Evolutionary conservation across 2,329 filamentous ascomycete genomes (phyloP), one percentile per base, ranked within the genome.

Genomic region (Drechslera avenae): DNA sequence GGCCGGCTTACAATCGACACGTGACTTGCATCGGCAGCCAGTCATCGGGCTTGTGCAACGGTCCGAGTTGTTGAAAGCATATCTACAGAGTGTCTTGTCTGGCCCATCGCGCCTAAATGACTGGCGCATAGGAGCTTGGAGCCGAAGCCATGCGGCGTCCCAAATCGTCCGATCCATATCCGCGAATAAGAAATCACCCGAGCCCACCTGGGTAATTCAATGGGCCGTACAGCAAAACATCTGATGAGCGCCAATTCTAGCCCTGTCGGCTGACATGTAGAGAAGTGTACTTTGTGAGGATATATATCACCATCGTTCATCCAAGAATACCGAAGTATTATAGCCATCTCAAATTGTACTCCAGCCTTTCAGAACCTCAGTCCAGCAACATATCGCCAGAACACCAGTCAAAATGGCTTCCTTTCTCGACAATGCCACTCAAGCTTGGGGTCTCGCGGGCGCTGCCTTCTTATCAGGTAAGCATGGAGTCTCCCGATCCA

Each of bases 401-500:
- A 34, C 8, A 3, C 26, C 26, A 10, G 1, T 28, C 9, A 28
- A 28, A 28, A 40, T 47, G 45, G 16, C n/a, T 16, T n/a, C 35
- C 19, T n/a, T 16, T 3, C 10, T 47, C 12, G 8, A 34, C 21
- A 30, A 34, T 5, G 13, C n/a, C 2, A 30, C 45, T 12, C 45
- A 47, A 18, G 32, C 37, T 13, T 39, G 35, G 35, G 36, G 45
- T 16, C 14, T 47, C 13, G 31, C 36, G 6, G 45, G 45, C 12
- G 45, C 45, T 3, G 45, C 45, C 10, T 34, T 47, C 14, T 40
- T 47, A 14, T 41, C 45, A 31, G 46, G 46, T 43, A 19, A 49
- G 32, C 12, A 17, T 30, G 12, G 26, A 28, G 26, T 28, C 26
- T 10, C 10, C 10, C 9, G 26, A 13, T 28, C 26, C 26, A 28